Base-by-base conservation (phyloP, 768 basidiomycete species). In the Macrolepiota dolichaula region DNA sequence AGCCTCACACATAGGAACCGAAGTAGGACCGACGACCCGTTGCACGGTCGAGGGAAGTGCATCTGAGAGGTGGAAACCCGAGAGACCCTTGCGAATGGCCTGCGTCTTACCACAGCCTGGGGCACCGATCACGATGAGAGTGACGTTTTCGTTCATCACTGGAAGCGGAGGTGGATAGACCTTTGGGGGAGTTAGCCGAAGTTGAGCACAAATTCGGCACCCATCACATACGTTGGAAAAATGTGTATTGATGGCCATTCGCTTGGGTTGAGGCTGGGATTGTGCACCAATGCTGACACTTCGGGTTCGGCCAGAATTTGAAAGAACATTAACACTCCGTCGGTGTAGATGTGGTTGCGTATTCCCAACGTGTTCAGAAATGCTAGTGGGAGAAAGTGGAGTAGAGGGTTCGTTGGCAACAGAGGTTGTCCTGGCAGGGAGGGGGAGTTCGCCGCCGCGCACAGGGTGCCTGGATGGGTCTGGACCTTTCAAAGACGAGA, bases 21-120 rank as follows among this genome's bases (percentile, higher is more conserved):
- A 62, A 12, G 37, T 29, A 62, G 27, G 38, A 24, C 51, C 50
- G 46, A 55, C 49, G 15, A 53, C 35, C 53, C 53, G 54, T 50
- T 61, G 59, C 15, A 61, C 62, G n/a, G 71, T 63, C 60, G 75
- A 66, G 66, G 73, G 69, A 19, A 69, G 69, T 35, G 81, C 71
- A 56, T 82, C 80, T 36, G 76, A 74, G 15, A 91, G 75, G 15
- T 78, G 76, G 66, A 85, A 87, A 2, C 80, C 77, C 64, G 84
- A 86, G 58, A 94, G 77, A 11, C 93, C 94, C 69, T 87, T 88
- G 37, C 79, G 78, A 63, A 97, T 91, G 53, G 93, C 81, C 2
- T 86, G 84, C 1, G 92, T 88, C 74, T 98, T 98, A 62, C 96
- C 96, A 62, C 91, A 94, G 36, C 86, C 83, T 40, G 80, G 72